Evolutionary conservation across 163 green algal species (phyloP).

Genomic region (Scenedesmus sp.): DNA sequence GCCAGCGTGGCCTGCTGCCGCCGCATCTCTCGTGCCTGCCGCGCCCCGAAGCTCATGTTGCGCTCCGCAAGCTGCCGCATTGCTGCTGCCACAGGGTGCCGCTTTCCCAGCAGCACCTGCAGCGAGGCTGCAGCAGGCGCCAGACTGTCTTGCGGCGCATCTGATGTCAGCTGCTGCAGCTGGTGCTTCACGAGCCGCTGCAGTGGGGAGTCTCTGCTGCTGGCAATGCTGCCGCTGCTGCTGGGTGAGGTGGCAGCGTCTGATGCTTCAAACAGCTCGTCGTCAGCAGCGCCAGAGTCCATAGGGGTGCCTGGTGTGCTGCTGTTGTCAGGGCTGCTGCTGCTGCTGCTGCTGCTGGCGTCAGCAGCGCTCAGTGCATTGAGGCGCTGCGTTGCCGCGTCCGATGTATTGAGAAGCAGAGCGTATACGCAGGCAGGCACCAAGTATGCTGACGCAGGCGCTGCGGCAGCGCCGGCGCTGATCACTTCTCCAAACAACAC

Average conservation of each 20-base stretch:
- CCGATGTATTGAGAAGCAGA: conserved; percentile 30
- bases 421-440: conserved; percentile 53
- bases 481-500: background rate
- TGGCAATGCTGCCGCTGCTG: conserved; percentile 12
- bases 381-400: conserved; percentile 4
- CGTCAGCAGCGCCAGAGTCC: conserved; percentile 33
- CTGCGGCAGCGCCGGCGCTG: background rate
- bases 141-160: conserved; percentile 39
- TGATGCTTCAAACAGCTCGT: conserved; percentile 28
- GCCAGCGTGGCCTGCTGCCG: conserved; percentile 46
- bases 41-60: conserved; percentile 49
- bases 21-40: conserved; percentile 53
- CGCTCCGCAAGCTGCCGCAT: conserved; percentile 38
- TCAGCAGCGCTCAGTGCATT: background rate
- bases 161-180: conserved; percentile 25
- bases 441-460: background rate
- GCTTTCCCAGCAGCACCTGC: conserved; percentile 38
- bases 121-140: conserved; percentile 28
- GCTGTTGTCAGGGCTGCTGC: conserved; percentile 31
- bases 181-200: conserved; percentile 49
- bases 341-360: conserved; percentile 2
- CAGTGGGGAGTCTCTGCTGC: conserved; percentile 27
- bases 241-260: background rate
- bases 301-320: background rate
- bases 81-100: conserved; percentile 36